A percentile compares a stretch with the other conserved stretches of the same genome.
Evolutionary conservation across 2,329 filamentous ascomycete genomes (phyloP).

Genomic region (Hymenoscyphus occultus): DNA sequence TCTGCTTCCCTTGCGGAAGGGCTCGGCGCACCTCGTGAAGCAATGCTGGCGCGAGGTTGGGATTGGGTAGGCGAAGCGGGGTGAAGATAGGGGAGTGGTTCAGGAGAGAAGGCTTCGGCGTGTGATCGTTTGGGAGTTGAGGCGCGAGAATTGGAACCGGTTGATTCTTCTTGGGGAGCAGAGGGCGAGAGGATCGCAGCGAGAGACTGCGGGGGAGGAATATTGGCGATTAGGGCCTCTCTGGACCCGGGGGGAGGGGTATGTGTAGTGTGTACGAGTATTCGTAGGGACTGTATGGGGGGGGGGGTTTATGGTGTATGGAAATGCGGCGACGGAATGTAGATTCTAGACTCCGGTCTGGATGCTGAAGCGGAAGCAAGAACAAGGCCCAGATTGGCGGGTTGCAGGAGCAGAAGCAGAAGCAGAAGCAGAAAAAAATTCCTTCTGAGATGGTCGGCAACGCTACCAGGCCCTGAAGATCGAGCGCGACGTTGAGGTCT

Average conservation of each 20-base stretch:
- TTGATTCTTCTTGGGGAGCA: constrained; percentile 27
- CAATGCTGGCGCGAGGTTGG: constrained; percentile 28
- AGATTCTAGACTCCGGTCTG: too few relatives aligned
- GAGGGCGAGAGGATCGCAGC: constrained; percentile 37
- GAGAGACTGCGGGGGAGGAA: constrained; percentile 38
- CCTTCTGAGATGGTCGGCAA: too few relatives aligned
- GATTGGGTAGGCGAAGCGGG: constrained; percentile 32
- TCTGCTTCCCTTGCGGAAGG: constrained; percentile 28
- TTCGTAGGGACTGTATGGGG: background rate
- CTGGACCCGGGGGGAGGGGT: constrained; percentile 24
- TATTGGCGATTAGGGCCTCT: constrained; percentile 34
- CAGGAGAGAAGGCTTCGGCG: constrained; percentile 33
- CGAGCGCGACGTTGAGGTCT: too few relatives aligned
- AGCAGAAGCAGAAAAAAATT: too few relatives aligned
- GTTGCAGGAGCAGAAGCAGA: too few relatives aligned
- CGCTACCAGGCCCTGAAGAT: too few relatives aligned
- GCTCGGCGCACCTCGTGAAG: constrained; percentile 26
- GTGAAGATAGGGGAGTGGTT: constrained; percentile 32
- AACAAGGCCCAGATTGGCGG: too few relatives aligned
- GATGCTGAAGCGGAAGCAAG: too few relatives aligned
- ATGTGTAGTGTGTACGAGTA: too few relatives aligned
- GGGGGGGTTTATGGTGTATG: background rate
- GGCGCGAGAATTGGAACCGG: constrained; percentile 26
- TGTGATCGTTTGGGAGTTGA: constrained; percentile 36
- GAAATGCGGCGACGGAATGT: too few relatives aligned